Evolutionary conservation across 805 yeast species (phyloP), one percentile per base, ranked within the genome.

Genomic region (Tetrapisispora fleetii): DNA sequence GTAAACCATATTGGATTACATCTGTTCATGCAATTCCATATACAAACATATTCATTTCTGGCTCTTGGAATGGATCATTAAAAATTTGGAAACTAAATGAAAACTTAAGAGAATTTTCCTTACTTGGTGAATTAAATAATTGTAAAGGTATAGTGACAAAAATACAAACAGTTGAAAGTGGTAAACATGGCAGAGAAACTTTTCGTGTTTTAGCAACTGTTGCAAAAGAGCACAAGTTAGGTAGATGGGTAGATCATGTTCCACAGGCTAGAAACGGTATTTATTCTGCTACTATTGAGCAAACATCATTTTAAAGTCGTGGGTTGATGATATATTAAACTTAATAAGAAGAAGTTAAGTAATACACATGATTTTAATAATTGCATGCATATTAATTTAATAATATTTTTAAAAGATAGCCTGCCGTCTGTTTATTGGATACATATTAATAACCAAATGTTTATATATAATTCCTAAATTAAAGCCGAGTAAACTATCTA

Each of bases 1-100:
- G 78, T 16, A 83, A 78, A 49, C 96, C 98, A 27, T 84, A 83
- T 58, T 81, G 91, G 85, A 83, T 93, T 56, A 88, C 97, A 0
- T 73, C 89, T 1, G 64, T 91, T 10, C 74, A 81, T 57, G 87
- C 95, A 0, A 70, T 91, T 21, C 96, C 98, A 17, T 91, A 79
- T 63, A 77, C 90, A 13, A 89, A 93, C 60, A 65, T 87, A 6
- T 87, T 93, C 60, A 70, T 91, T 40, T 79, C 88, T 13, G 99
- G 99, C 1, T 90, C 98, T 2, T 85, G 87, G 82, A 77, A 80
- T 59, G 97, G 98, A 4, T 63, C 72, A 9, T 65, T 93, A 48
- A 79, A 76, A 51, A 74, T 88, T 42, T 93, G 98, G 98, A 78
- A 78, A 59, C 63, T 91, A 27, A 76, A 75, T 45, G 81, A 77